A percentile compares a stretch with the other conserved stretches of the same genome.
Conservation (phyloP, 1,284 basidiomycete genomes). For the Cryptococcus amylolentus region DNA sequence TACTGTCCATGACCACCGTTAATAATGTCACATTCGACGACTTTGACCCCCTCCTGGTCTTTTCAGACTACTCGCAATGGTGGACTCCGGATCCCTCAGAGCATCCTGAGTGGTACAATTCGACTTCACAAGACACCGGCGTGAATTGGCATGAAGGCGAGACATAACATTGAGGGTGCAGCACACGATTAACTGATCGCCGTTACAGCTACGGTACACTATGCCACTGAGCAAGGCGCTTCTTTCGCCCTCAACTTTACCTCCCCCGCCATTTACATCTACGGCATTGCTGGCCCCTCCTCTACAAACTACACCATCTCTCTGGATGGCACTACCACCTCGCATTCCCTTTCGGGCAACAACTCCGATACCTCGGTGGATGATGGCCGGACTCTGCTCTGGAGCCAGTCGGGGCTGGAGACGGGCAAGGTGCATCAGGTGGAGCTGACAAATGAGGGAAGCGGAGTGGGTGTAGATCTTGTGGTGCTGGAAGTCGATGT, state of each 20-base stretch:
- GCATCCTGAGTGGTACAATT: slow-evolving; percentile 43
- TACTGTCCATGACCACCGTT: slow-evolving; percentile 11
- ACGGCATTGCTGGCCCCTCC: slow-evolving; percentile 33
- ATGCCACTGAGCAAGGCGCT: slow-evolving; percentile 27
- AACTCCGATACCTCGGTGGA: slow-evolving; percentile 13
- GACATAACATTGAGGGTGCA: slow-evolving; percentile 1
- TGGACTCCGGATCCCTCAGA: slow-evolving; percentile 46
- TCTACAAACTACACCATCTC: slow-evolving; percentile 34
- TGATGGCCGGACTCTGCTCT: slow-evolving; percentile 30
- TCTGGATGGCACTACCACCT: slow-evolving; percentile 27
- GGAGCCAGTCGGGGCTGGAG: slow-evolving; percentile 17
- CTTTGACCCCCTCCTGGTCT: slow-evolving; percentile 47
- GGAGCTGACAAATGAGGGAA: slow-evolving; percentile 31
- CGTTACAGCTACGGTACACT: slow-evolving; percentile 38
- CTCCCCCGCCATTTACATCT: slow-evolving; percentile 36
- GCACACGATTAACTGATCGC: not conserved
- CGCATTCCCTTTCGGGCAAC: slow-evolving; percentile 17
- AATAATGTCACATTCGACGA: slow-evolving; percentile 49
- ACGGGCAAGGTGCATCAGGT: slow-evolving; percentile 25
- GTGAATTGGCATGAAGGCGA: slow-evolving; percentile 45
- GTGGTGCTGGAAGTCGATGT: slow-evolving; percentile 32
- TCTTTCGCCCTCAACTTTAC: slow-evolving; percentile 32
- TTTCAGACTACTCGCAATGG: slow-evolving; percentile 40
- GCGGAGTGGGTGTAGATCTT: slow-evolving; percentile 37
- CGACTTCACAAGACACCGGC: slow-evolving; percentile 29